Evolutionary conservation across 345 rosid species (phyloP), one percentile per base, ranked within the genome.

Genomic region (Aurinia saxatilis): DNA sequence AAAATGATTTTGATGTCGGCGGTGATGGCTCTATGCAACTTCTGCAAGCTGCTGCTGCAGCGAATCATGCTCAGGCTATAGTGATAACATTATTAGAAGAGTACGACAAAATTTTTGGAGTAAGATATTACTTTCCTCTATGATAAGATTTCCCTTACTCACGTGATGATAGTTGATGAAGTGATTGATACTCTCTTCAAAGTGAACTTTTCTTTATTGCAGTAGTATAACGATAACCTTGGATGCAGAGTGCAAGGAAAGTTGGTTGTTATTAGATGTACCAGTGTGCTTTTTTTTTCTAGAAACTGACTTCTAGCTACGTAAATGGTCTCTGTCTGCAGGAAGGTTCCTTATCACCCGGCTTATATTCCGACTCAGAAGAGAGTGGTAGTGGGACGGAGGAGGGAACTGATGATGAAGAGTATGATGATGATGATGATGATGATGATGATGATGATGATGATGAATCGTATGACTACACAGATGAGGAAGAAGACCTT

Each of bases 31-130:
- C 97, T 72, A 63, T 81, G 75, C 99, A 90, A 75, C 95, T 93
- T 60, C 75, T 93, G 66, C 87, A 85, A 84, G 97, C 99, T 70
- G 97, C 99, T 60, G 96, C 99, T 60, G 97, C 99, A 50, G 97
- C 99, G 35, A 93, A 93, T 79, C 97, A 93, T 84, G 99, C 97
- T 48, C 99, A 93, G 74, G 95, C 99, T 72, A 93, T 93, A 71
- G 82, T 80, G 47, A 90, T 93, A 73, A 90, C 95, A 37, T 76
- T 93, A 67, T 39, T 93, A 76, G 99, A 90, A 68, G 90, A 93
- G 73, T 90, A 90, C 75, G 83, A 78, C 17, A 84, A 65, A 14
- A 86, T 93, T 65, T 93, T 93, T 71, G 86, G 95, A 74, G 99
- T 93, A 79, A 81, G 95, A 65, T 25, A 50, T 45, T 42, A 37